These are phyloP conservation scores for Entomortierella parvispora DNA, from an alignment of 192 early-diverging fungal species.

Conservation along the genomic window DNA sequence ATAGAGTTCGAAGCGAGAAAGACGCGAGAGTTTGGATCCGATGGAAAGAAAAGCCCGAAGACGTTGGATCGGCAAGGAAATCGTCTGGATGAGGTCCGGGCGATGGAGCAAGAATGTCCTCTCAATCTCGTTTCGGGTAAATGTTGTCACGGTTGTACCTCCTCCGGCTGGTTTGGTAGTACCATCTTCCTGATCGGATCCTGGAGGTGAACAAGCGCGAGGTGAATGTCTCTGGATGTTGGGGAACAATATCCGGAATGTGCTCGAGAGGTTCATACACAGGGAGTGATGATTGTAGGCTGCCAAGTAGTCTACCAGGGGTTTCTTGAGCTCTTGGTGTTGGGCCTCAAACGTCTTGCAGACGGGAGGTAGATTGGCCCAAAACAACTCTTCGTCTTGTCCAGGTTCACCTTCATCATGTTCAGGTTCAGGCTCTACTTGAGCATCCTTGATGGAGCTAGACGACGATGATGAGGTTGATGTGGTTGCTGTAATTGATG, in stretches of 20 bases:
- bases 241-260: conserved; percentile 36
- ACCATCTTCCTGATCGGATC: background rate
- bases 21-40: conserved; percentile 6
- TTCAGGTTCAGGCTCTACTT: no score
- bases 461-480: background rate
- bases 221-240: conserved; percentile 32
- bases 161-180: background rate
- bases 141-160: conserved; percentile 33
- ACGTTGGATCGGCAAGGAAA: conserved; percentile 33
- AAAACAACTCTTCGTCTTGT: no score
- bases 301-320: conserved; percentile 37
- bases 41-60: conserved; percentile 11
- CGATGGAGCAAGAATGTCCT: conserved; percentile 15
- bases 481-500: background rate
- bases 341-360: conserved; percentile 8
- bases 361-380: conserved; percentile 29
- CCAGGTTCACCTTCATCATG: no score
- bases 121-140: conserved; percentile 43
- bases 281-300: conserved; percentile 30
- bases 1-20: conserved; percentile 33
- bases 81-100: conserved; percentile 12
- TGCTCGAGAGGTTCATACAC: conserved; percentile 38
- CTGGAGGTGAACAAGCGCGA: background rate
- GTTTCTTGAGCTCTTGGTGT: conserved; percentile 6
- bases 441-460: no score